Percentiles rank a stretch among this genome's conserved stretches.
Conservation (phyloP, 257 asterid genomes). For the Coffea canephora region DNA sequence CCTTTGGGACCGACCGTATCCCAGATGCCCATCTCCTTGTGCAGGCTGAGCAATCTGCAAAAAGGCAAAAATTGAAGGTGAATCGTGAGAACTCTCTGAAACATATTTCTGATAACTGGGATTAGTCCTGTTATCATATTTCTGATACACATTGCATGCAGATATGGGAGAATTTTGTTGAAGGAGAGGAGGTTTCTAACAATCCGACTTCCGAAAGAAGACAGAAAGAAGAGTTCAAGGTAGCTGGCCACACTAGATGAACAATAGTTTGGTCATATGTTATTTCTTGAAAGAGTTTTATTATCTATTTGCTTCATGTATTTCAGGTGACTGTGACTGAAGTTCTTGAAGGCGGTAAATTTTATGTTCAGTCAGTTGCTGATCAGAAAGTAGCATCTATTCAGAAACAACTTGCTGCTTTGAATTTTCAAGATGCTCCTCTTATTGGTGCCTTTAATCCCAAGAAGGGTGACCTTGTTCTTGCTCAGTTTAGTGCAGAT, state of each 20-base stretch:
- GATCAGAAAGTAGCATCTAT: conserved; percentile 83
- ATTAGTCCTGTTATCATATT: not conserved
- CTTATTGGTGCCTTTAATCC: conserved; percentile 83
- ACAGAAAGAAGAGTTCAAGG: conserved; percentile 33
- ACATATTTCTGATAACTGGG: not conserved
- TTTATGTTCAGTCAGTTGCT: conserved; percentile 73
- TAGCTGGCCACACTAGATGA: not conserved
- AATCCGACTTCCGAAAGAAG: conserved; percentile 23
- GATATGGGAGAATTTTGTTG: conserved; percentile 38
- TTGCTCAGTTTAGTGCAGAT: conserved; percentile 85
- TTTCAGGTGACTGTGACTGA: conserved; percentile 79
- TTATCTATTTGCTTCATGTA: not conserved
- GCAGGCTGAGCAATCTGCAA: conserved; percentile 94
- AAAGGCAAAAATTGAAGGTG: conserved; percentile 90
- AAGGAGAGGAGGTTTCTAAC: conserved; percentile 32
- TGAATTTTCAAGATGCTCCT: conserved; percentile 82
- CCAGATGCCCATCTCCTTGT: conserved; percentile 80
- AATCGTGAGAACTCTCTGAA: conserved; percentile 10
- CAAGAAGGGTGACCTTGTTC: conserved; percentile 78
- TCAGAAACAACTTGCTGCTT: conserved; percentile 78
- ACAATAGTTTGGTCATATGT: not conserved
- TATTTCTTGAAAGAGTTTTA: not conserved
- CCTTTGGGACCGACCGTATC: conserved; percentile 79
- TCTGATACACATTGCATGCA: conserved; percentile 3
- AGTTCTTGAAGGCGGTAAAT: conserved; percentile 87